phyloP scores from a whole-genome alignment of 23 red algal species.

The Gracilaria caudata region DNA sequence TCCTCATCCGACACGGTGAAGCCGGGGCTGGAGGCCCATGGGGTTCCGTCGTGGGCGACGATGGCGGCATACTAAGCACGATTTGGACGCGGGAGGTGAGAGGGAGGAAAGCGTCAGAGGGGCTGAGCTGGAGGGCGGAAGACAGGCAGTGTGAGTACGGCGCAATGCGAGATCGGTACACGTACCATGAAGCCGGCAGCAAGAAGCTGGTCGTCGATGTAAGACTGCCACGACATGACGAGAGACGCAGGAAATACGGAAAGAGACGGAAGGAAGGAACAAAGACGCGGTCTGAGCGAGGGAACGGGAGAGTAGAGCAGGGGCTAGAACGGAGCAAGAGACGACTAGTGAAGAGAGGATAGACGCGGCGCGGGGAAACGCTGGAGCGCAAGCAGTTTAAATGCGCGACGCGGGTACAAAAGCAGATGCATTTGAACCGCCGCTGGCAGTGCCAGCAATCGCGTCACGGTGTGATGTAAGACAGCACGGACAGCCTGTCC shows the following conservation, averaged over 20 bases:
- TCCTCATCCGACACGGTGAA: conserved; percentile 12
- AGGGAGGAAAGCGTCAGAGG: conserved; percentile 8
- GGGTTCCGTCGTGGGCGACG: conserved; percentile 77
- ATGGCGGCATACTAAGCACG: conserved; percentile 66
- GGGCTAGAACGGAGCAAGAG: not conserved
- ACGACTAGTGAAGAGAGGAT: not conserved
- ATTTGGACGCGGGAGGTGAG: not conserved
- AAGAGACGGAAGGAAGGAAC: not conserved
- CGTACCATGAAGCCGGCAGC: conserved; percentile 87
- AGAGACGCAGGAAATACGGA: not conserved
- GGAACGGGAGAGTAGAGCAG: not conserved
- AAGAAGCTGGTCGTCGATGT: conserved; percentile 86
- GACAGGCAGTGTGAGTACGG: not conserved
- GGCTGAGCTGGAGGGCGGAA: not conserved
- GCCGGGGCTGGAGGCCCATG: conserved; percentile 60
- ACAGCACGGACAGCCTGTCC: conserved; percentile 75
- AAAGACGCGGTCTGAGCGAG: not conserved
- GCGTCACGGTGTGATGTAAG: not conserved
- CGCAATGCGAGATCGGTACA: not conserved
- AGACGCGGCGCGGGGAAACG: not conserved
- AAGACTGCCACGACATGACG: conserved; percentile 70
- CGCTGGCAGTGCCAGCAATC: conserved; percentile 7
- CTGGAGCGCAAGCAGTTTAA: conserved; percentile 7
- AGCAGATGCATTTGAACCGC: conserved; percentile 22
- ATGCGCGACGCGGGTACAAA: not conserved